These are phyloP conservation scores for Ceratobasidium sp. DNA, from an alignment of 1,284 basidiomycete species.

Conservation along the genomic window DNA sequence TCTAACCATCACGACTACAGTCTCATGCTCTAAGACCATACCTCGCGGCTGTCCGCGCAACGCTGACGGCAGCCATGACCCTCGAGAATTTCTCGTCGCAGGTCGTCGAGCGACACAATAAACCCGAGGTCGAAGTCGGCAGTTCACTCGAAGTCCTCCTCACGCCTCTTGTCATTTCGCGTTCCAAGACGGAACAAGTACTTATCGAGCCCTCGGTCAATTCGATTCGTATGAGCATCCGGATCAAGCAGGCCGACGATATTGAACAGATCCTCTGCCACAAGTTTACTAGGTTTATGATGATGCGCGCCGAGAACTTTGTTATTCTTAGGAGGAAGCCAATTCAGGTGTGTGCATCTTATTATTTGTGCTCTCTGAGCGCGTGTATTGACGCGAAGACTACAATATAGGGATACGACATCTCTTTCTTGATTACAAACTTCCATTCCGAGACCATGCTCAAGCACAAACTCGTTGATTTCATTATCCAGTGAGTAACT, in stretches of 20 bases:
- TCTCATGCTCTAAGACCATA: slow-evolving; percentile 85
- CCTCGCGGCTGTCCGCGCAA: slow-evolving; percentile 92
- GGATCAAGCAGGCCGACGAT: slow-evolving; percentile 99
- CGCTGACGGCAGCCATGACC: slow-evolving; percentile 95
- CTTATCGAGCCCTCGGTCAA: slow-evolving; percentile 97
- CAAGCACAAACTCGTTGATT: slow-evolving; percentile 99
- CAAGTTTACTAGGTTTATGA: slow-evolving; percentile 99
- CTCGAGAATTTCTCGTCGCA: slow-evolving; percentile 98
- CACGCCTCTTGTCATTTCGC: slow-evolving; percentile 88
- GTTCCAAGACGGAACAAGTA: slow-evolving; percentile 96
- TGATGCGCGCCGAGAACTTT: slow-evolving; percentile 97
- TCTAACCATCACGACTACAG: slow-evolving; percentile 47
- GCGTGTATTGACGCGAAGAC: background rate
- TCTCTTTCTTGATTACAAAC: slow-evolving; percentile 98
- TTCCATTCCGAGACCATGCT: slow-evolving; percentile 96
- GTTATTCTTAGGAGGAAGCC: slow-evolving; percentile 94
- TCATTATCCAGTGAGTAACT: slow-evolving; percentile 87
- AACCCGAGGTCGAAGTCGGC: slow-evolving; percentile 89
- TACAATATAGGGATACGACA: slow-evolving; percentile 87
- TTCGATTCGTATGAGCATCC: slow-evolving; percentile 93
- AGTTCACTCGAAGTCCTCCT: slow-evolving; percentile 92
- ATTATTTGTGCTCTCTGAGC: slow-evolving; percentile 1
- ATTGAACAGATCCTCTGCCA: slow-evolving; percentile 97
- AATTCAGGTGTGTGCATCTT: slow-evolving; percentile 66
- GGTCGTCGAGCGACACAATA: slow-evolving; percentile 96